These are phyloP conservation scores for Colletotrichum lindemuthianum DNA, from an alignment of 2,329 filamentous ascomycete species.

Conservation along the genomic window DNA sequence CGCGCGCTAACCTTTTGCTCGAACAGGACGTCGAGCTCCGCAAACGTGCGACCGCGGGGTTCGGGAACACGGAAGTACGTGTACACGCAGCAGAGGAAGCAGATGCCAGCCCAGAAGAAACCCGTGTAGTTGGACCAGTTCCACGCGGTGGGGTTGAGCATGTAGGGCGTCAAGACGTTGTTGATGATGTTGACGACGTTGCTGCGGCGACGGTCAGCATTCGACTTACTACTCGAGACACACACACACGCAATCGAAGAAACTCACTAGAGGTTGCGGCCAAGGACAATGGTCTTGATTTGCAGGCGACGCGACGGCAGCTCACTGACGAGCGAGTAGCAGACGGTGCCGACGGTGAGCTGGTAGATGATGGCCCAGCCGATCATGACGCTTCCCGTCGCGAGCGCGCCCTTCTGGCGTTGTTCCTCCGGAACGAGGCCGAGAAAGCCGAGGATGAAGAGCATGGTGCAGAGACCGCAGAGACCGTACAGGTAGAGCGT, in stretches of 20 bases:
- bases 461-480: conserved; percentile 77
- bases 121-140: conserved; percentile 88
- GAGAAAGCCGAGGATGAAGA: conserved; percentile 86
- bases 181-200: conserved; percentile 86
- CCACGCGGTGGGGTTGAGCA: conserved; percentile 90
- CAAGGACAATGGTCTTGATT: conserved; percentile 91
- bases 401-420: conserved; percentile 71
- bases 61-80: conserved; percentile 85
- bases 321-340: conserved; percentile 88
- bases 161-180: conserved; percentile 86
- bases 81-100: conserved; percentile 83
- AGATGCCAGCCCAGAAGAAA: conserved; percentile 88
- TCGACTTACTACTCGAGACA: conserved; percentile 20
- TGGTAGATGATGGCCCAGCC: conserved; percentile 87
- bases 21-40: conserved; percentile 87
- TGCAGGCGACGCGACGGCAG: conserved; percentile 83
- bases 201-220: conserved; percentile 47
- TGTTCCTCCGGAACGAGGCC: conserved; percentile 74
- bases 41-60: conserved; percentile 82
- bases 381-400: conserved; percentile 87
- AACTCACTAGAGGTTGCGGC: conserved; percentile 76
- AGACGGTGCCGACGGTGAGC: conserved; percentile 87
- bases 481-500: conserved; percentile 81
- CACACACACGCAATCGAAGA: background rate
- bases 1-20: conserved; percentile 76